A percentile compares a stretch with the other conserved stretches of the same genome.
Conservation (phyloP, 257 asterid species). For the Nyctanthes arbortristis region DNA sequence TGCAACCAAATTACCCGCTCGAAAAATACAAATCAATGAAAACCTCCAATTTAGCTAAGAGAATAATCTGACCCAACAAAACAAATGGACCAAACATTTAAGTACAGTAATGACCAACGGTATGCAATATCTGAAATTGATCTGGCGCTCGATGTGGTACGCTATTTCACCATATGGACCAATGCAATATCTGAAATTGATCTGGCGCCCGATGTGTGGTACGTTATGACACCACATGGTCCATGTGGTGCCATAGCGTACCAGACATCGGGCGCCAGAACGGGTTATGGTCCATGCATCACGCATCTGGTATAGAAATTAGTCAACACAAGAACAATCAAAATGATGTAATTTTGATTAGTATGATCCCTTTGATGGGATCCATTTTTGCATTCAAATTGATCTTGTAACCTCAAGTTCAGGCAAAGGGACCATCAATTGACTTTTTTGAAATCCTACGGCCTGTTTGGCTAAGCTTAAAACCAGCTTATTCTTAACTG, state of each 20-base stretch:
- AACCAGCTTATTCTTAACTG: conserved; percentile 2
- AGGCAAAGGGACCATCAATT: background rate
- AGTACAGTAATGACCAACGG: background rate
- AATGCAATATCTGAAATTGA: too few relatives aligned
- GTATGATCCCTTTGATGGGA: background rate
- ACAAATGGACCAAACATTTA: background rate
- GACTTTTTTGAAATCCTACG: background rate
- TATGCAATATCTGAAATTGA: background rate
- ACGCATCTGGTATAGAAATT: background rate
- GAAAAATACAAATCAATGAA: background rate
- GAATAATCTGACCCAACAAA: background rate
- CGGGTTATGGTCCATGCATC: background rate
- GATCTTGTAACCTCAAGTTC: background rate
- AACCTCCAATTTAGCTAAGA: background rate
- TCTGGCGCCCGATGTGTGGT: too few relatives aligned
- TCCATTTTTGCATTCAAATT: background rate
- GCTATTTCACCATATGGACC: too few relatives aligned
- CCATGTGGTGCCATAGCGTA: too few relatives aligned
- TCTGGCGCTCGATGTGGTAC: too few relatives aligned
- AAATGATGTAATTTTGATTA: background rate
- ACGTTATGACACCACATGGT: too few relatives aligned
- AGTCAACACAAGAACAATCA: background rate
- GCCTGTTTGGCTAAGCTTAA: background rate
- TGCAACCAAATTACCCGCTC: background rate
- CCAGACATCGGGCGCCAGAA: too few relatives aligned